These are phyloP conservation scores for Begonia loranthoides DNA, from an alignment of 306 rosid species.

Conservation along the genomic window DNA sequence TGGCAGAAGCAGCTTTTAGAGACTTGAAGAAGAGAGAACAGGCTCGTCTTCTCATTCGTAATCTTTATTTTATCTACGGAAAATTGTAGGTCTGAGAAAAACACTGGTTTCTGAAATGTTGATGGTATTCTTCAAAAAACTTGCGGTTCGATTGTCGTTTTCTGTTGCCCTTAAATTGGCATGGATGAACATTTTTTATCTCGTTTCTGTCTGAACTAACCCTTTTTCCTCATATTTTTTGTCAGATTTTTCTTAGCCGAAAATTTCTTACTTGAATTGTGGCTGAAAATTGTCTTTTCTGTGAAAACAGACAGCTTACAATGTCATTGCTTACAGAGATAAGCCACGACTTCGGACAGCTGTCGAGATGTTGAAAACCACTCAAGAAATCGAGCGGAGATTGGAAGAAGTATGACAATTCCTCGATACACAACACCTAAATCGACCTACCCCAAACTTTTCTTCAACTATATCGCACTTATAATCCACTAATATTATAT, in stretches of 20 bases:
- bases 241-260: background rate
- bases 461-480: too few relatives aligned
- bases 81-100: background rate
- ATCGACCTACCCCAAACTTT: too few relatives aligned
- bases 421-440: background rate
- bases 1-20: slow-evolving; percentile 80
- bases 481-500: too few relatives aligned
- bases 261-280: background rate
- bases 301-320: slow-evolving; percentile 46
- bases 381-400: slow-evolving; percentile 62
- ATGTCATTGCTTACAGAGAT: slow-evolving; percentile 68
- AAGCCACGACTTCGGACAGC: slow-evolving; percentile 77
- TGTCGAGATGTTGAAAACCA: slow-evolving; percentile 59
- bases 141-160: too few relatives aligned
- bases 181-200: too few relatives aligned
- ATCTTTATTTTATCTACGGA: background rate
- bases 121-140: background rate
- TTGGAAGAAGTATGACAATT: slow-evolving; percentile 39
- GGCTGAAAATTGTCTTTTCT: slow-evolving; percentile 9
- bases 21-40: slow-evolving; percentile 45
- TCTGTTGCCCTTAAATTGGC: background rate
- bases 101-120: background rate
- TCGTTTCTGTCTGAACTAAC: too few relatives aligned
- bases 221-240: background rate
- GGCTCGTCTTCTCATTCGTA: slow-evolving; percentile 26